These are phyloP conservation scores for Medicago truncatula DNA, from an alignment of 306 rosid species.

Conservation along the genomic window DNA sequence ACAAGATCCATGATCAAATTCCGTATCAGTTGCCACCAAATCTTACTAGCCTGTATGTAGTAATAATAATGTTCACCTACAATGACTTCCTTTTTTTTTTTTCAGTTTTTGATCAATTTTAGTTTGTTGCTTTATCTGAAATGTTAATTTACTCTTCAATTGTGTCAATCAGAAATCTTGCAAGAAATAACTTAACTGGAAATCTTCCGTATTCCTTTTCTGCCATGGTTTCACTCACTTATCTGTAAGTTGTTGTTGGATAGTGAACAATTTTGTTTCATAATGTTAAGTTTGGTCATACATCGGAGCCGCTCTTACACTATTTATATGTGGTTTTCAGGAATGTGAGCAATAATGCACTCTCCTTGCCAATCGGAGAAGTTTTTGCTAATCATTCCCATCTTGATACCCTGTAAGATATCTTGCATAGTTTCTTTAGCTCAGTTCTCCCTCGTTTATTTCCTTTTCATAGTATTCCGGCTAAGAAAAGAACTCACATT, in stretches of 20 bases:
- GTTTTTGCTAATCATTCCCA: constrained; percentile 60
- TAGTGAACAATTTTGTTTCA: constrained; percentile 7
- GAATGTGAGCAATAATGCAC: constrained; percentile 76
- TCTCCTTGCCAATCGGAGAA: constrained; percentile 69
- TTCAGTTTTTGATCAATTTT: constrained; percentile 33
- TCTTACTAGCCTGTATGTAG: constrained; percentile 97
- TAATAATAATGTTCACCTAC: constrained; percentile 47
- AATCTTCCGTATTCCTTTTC: constrained; percentile 92
- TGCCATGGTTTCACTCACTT: constrained; percentile 68
- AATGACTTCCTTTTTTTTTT: constrained; percentile 23
- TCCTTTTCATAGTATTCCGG: constrained; percentile 21
- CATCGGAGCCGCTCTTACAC: constrained; percentile 28
- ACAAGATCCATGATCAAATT: constrained; percentile 74
- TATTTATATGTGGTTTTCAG: constrained; percentile 51
- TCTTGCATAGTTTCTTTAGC: constrained; percentile 32
- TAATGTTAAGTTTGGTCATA: constrained; percentile 36
- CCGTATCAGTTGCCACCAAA: constrained; percentile 96
- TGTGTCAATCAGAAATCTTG: constrained; percentile 71
- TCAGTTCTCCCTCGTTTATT: constrained; percentile 22
- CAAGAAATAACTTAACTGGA: constrained; percentile 79
- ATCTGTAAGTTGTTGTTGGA: constrained; percentile 70
- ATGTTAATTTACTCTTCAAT: constrained; percentile 22
- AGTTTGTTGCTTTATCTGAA: constrained; percentile 23
- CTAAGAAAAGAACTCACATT: neutral
- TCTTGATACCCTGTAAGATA: constrained; percentile 77